Conservation (phyloP, 2,329 filamentous ascomycete genomes). For the Dothidotthia symphoricarpi region DNA sequence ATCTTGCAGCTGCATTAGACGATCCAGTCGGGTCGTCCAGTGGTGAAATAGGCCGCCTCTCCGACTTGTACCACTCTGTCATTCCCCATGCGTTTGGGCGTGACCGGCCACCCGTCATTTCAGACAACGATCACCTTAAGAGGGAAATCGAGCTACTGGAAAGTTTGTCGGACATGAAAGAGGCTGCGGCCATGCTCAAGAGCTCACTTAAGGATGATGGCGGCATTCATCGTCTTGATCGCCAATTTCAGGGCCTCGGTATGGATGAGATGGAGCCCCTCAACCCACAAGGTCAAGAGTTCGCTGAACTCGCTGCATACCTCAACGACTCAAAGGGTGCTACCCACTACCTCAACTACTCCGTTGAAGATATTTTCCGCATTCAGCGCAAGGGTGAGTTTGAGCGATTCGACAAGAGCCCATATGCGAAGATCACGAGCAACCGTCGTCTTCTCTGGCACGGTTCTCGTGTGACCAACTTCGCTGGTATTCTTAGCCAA, state of each 20-base stretch:
- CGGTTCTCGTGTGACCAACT: slow-evolving; percentile 79
- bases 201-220: slow-evolving; percentile 50
- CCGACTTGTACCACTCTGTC: slow-evolving; percentile 75
- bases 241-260: slow-evolving; percentile 67
- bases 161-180: slow-evolving; percentile 81
- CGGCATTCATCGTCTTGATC: slow-evolving; percentile 65
- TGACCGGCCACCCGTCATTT: slow-evolving; percentile 68
- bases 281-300: slow-evolving; percentile 60
- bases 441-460: slow-evolving; percentile 84
- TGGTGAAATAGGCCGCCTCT: slow-evolving; percentile 61
- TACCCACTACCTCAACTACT: slow-evolving; percentile 63
- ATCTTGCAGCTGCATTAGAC: slow-evolving; percentile 66
- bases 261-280: slow-evolving; percentile 76
- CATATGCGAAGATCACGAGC: slow-evolving; percentile 54
- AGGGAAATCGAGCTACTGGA: slow-evolving; percentile 77
- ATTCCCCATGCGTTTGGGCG: slow-evolving; percentile 83
- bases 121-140: slow-evolving; percentile 59
- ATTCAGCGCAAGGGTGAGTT: slow-evolving; percentile 73
- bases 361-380: slow-evolving; percentile 75
- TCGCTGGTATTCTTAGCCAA: slow-evolving; percentile 81
- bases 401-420: slow-evolving; percentile 62
- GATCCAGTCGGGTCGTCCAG: slow-evolving; percentile 50
- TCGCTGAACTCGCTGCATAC: slow-evolving; percentile 63
- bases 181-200: slow-evolving; percentile 75
- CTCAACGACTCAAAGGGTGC: slow-evolving; percentile 63